Evolutionary conservation across 148 eudicot genomes (phyloP), one percentile per base, ranked within the genome.

Genomic region (Fagopyrum homotropicum): DNA sequence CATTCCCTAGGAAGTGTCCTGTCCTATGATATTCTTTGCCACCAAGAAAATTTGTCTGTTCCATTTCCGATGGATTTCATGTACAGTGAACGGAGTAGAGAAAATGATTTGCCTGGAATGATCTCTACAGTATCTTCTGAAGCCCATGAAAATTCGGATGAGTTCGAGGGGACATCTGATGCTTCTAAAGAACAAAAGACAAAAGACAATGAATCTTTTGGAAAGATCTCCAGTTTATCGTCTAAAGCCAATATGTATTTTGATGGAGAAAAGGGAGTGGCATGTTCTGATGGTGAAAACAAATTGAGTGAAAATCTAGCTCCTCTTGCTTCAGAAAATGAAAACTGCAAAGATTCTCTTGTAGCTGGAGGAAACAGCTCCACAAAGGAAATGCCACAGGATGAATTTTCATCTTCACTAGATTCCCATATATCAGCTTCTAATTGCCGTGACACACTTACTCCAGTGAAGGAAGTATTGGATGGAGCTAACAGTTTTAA

Each of bases 1-100:
- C 99, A 95, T 81, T 95, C 99, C 56, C 78, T 95, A 75, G 99
- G 99, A 72, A 95, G 99, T 79, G 99, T 95, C 72, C 92, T 95
- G 76, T 89, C 98, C 59, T 95, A 89, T 81, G 98, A 95, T 81
- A 92, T 95, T 81, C 89, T 92, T 49, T 95, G 99, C 85, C 99
- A 95, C 82, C 99, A 95, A 89, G 91, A 89, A 61, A 85, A 82
- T 66, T 76, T 90, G 75, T 86, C 85, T 46, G 90, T 93, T 54
- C 96, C 94, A 22, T 92, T 92, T 80, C 96, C 94, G 45, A 85
- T 90, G 93, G 94, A 90, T 63, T 88, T 78, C 73, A 79, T 88
- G 84, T 90, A 81, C 78, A 86, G 77, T 69, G 84, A 88, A 69
- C 84, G 78, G 12, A 77, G 45, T 45, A 74, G 40, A 78, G 82